Percentiles rank a stretch among this genome's conserved stretches.
phyloP scores from a whole-genome alignment of 2,329 filamentous ascomycete genomes.

The Aspergillus bombycis region DNA sequence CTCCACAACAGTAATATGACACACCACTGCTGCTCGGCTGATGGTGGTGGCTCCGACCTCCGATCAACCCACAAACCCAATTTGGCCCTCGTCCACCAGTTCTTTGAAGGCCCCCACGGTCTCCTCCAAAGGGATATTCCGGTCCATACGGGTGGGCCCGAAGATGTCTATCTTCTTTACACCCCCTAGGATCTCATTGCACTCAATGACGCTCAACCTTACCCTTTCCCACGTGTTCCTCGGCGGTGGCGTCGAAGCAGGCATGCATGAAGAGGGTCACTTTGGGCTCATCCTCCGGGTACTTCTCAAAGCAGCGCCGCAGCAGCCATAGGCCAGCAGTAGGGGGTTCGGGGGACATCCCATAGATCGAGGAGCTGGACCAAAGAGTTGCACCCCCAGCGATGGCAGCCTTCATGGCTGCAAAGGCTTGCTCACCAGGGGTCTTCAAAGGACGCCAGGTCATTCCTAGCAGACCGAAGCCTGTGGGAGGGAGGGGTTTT shows the following conservation, averaged over 20 bases:
- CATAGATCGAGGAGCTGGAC: no score
- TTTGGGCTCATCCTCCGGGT: background rate
- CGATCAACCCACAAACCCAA: background rate
- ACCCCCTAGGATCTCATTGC: background rate
- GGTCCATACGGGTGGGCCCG: background rate
- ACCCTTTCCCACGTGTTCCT: background rate
- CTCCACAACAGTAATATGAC: background rate
- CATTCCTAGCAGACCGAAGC: constrained; percentile 6
- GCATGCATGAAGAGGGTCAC: background rate
- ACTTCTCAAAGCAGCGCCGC: background rate
- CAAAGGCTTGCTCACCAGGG: background rate
- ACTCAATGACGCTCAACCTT: background rate
- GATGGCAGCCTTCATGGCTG: no score
- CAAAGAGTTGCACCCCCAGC: no score
- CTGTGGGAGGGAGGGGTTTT: background rate
- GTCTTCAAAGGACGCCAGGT: background rate
- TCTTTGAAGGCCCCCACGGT: background rate
- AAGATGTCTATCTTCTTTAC: constrained; percentile 2
- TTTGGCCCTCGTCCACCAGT: background rate
- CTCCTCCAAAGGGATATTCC: background rate
- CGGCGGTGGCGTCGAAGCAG: background rate
- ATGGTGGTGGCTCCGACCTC: background rate
- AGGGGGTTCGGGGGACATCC: no score
- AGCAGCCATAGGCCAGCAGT: background rate
- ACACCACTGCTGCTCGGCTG: background rate